phyloP scores from a whole-genome alignment of 2,329 filamentous ascomycete species.

The Alternaria sp. region DNA sequence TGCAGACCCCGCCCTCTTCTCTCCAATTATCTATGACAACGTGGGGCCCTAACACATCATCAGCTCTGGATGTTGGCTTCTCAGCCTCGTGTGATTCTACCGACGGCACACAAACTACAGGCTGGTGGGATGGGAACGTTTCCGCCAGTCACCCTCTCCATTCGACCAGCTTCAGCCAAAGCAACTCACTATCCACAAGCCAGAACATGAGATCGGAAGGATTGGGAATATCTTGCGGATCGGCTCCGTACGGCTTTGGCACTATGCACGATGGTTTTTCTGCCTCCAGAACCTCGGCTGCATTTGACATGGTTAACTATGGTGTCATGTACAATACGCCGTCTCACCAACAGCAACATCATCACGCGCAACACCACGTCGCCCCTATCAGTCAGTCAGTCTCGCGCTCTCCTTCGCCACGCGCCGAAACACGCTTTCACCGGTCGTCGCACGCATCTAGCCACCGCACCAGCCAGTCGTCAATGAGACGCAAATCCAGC shows the following conservation, averaged over 20 bases:
- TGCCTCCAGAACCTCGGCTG: constrained; percentile 16
- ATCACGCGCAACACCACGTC: constrained; percentile 18
- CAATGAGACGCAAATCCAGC: constrained; percentile 32
- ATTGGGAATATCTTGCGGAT: constrained; percentile 45
- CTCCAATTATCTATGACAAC: constrained; percentile 38
- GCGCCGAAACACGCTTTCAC: constrained; percentile 37
- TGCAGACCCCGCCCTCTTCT: constrained; percentile 48
- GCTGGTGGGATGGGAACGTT: constrained; percentile 40
- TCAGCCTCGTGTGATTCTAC: constrained; percentile 43
- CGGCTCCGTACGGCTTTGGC: constrained; percentile 31
- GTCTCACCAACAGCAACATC: constrained; percentile 1
- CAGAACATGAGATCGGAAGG: constrained; percentile 32
- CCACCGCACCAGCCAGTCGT: constrained; percentile 16
- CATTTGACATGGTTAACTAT: constrained; percentile 28
- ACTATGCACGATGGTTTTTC: not conserved
- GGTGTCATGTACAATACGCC: constrained; percentile 25
- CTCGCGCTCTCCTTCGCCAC: constrained; percentile 36
- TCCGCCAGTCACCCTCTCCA: constrained; percentile 21
- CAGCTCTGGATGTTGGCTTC: constrained; percentile 42
- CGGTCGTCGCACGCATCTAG: constrained; percentile 33
- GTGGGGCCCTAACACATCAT: constrained; percentile 42
- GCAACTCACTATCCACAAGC: constrained; percentile 29
- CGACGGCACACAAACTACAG: constrained; percentile 31
- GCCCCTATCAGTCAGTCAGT: constrained; percentile 29
- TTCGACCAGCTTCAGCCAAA: constrained; percentile 27